These are phyloP conservation scores for Suillus spraguei DNA, from an alignment of 768 basidiomycete species.

Conservation along the genomic window DNA sequence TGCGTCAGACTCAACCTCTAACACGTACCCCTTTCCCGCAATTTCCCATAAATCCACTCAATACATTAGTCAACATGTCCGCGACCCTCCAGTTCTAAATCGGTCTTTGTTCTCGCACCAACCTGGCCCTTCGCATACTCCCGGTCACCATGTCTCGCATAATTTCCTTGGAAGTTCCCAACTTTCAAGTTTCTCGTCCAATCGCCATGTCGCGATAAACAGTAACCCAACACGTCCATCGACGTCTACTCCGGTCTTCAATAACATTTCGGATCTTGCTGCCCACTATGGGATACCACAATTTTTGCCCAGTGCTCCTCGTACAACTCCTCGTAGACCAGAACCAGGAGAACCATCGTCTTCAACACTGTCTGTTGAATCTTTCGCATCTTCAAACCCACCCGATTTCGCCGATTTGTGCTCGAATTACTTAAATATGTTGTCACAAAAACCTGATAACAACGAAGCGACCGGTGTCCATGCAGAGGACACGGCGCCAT, in stretches of 20 bases:
- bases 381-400: conserved; percentile 24
- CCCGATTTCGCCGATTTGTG: conserved; percentile 50
- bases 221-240: conserved; percentile 56
- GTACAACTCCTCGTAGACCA: conserved; percentile 51
- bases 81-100: conserved; percentile 44
- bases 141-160: conserved; percentile 42
- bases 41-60: conserved; percentile 50
- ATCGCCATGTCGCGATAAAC: conserved; percentile 64
- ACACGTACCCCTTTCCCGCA: conserved; percentile 36
- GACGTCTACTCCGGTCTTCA: conserved; percentile 68
- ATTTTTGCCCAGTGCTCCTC: conserved; percentile 67
- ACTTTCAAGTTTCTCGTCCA: conserved; percentile 53
- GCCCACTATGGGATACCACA: conserved; percentile 81
- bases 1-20: conserved; percentile 29
- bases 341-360: conserved; percentile 35
- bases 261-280: conserved; percentile 66
- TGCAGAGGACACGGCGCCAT: conserved; percentile 28
- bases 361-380: conserved; percentile 25
- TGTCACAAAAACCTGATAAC: conserved; percentile 51
- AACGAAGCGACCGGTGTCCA: conserved; percentile 37
- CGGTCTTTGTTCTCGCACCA: conserved; percentile 42
- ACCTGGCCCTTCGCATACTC: conserved; percentile 37
- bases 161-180: conserved; percentile 49
- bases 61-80: conserved; percentile 50
- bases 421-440: conserved; percentile 71